Conservation (phyloP, 2,329 filamentous ascomycete genomes). For the Huntiella savannae region DNA sequence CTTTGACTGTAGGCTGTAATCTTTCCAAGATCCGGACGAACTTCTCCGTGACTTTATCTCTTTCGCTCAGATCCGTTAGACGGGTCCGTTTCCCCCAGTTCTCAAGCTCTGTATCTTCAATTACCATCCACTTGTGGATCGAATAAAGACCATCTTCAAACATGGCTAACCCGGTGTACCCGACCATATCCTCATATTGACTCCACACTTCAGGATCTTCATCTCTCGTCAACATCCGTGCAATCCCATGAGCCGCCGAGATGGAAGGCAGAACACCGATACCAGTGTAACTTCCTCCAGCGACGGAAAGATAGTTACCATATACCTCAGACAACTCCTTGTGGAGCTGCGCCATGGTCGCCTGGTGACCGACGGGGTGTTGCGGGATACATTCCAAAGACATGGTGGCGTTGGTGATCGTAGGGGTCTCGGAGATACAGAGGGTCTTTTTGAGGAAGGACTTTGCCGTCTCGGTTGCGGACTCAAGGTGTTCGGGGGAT, state of each 20-base stretch:
- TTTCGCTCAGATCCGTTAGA: neutral
- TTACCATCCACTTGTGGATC: neutral
- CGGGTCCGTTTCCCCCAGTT: neutral
- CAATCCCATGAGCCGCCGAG: constrained; percentile 29
- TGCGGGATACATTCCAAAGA: constrained; percentile 75
- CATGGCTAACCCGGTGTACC: constrained; percentile 14
- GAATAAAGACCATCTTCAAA: neutral
- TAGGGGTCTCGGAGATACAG: constrained; percentile 28
- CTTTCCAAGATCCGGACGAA: too few species aligned
- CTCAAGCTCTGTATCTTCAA: neutral
- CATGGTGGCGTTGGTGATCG: constrained; percentile 26
- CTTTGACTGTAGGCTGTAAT: neutral
- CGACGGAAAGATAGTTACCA: constrained; percentile 44
- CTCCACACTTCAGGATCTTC: neutral
- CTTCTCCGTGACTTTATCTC: neutral
- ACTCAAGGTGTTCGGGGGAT: constrained; percentile 43
- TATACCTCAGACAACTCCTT: constrained; percentile 35
- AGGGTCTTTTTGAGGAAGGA: constrained; percentile 48
- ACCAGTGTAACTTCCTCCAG: constrained; percentile 32
- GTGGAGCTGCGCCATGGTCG: constrained; percentile 38
- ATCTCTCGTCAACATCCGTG: constrained; percentile 18
- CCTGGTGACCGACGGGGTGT: constrained; percentile 60
- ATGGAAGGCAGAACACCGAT: constrained; percentile 33
- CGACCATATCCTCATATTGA: constrained; percentile 16
- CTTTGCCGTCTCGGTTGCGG: constrained; percentile 48